Evolutionary conservation across 768 basidiomycete genomes (phyloP).

Genomic region (Rhizopogon rudus): DNA sequence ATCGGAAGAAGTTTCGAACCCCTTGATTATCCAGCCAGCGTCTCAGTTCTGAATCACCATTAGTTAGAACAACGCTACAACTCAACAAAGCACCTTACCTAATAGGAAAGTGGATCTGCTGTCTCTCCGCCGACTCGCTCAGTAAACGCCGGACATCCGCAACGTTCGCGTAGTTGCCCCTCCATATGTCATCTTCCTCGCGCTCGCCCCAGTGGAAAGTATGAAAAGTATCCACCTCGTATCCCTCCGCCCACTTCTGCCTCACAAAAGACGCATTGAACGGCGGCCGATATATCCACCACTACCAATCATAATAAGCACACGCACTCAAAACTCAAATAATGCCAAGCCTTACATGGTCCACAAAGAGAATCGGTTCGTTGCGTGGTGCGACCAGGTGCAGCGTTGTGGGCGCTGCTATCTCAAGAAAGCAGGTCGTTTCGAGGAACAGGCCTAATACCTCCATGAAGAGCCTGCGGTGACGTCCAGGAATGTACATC

Average conservation of each 20-base stretch:
- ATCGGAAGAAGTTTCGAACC: not conserved
- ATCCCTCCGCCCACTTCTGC: conserved; percentile 39
- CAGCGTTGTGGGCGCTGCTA: conserved; percentile 40
- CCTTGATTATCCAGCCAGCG: not conserved
- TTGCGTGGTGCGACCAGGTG: conserved; percentile 36
- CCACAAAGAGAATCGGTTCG: conserved; percentile 41
- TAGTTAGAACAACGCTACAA: not conserved
- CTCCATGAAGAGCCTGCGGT: conserved; percentile 35
- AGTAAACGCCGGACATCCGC: conserved; percentile 32
- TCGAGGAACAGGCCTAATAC: conserved; percentile 39
- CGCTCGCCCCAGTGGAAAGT: conserved; percentile 46
- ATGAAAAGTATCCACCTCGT: conserved; percentile 49
- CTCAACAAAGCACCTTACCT: not conserved
- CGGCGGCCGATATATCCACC: conserved; percentile 46
- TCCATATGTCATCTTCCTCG: conserved; percentile 30
- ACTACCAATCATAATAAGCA: conserved; percentile 16
- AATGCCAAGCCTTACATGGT: conserved; percentile 32
- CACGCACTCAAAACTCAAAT: not conserved
- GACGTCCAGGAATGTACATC: conserved; percentile 41
- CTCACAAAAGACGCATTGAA: conserved; percentile 43
- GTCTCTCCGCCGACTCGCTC: conserved; percentile 34
- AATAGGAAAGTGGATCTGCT: conserved; percentile 23
- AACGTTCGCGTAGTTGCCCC: conserved; percentile 28
- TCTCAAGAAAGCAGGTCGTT: conserved; percentile 46
- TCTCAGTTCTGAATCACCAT: not conserved